Base-by-base conservation (phyloP, 2,329 filamentous ascomycete species). In the Sclerotinia borealis region DNA sequence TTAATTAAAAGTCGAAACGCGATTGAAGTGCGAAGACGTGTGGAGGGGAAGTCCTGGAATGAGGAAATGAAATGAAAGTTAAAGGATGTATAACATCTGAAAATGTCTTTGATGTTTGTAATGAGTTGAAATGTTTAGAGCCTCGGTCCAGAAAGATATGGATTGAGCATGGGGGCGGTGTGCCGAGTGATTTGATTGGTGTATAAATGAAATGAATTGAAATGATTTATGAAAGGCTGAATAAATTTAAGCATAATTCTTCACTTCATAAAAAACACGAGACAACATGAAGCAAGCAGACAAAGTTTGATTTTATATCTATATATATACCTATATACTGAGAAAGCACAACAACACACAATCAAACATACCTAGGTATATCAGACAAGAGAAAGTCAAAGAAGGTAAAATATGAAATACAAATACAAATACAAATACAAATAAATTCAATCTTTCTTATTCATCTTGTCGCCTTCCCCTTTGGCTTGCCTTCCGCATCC, bases 11-110 rank as follows among this genome's bases (percentile, higher is more conserved):
- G 43, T 37, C 13, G 36, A 47, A 17, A 19, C 8, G 19, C 27
- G 43, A 49, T 36, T 13, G n/a, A 34, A 47, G 31, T 9, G n/a
- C 19, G 22, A 31, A 48, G 25, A 52, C 8, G 41, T 5, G n/a
- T n/a, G 19, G 39, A 59, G 52, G 39, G 34, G 47, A 48, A 48
- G 31, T 39, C 50, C 34, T n/a, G 45, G 45, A 51, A 60, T 60
- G 45, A 51, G n/a, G 58, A 60, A 51, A 60, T 31, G 58, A 29
- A 37, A 29, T 31, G 58, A 29, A 37, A 29, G 43, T 36, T 39
- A 39, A 59, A 59, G 45, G 43, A 60, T 22, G 9, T 50, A 15
- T 54, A 25, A 61, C 59, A 61, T 52, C 54, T 34, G 59, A 52
- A 43, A 52, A 54, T 45, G 48, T 52, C 59, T 45, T 34, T 61